phyloP scores from a whole-genome alignment of 108 stramenopile species.

The Cyclostephanos tholiformis region DNA sequence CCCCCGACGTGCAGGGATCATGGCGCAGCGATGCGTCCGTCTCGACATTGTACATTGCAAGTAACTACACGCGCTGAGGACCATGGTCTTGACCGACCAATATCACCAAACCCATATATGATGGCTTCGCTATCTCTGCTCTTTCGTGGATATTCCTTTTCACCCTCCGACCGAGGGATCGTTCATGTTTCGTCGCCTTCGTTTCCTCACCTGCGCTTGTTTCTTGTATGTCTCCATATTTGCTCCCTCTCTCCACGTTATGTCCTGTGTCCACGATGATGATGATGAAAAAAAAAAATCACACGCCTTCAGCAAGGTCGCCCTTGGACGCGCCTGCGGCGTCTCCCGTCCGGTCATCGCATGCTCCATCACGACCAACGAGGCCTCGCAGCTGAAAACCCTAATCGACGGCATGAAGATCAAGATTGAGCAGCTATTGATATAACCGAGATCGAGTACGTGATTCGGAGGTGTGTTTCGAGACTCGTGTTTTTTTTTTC shows the following conservation, averaged over 20 bases:
- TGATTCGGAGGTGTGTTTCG: conserved; percentile 35
- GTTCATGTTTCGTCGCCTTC: too few relatives aligned
- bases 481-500: background rate
- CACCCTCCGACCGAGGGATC: background rate
- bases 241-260: too few relatives aligned
- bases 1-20: conserved; percentile 2
- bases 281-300: too few relatives aligned
- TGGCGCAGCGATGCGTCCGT: background rate
- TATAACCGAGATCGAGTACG: conserved; percentile 74
- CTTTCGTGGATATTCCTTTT: background rate
- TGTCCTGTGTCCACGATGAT: too few relatives aligned
- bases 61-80: conserved; percentile 24
- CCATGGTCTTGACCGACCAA: conserved; percentile 29
- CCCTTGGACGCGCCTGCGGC: conserved; percentile 98
- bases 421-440: conserved; percentile 98
- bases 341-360: conserved; percentile 98
- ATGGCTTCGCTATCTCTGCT: background rate
- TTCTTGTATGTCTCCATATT: too few relatives aligned
- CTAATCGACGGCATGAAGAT: conserved; percentile 97
- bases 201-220: too few relatives aligned
- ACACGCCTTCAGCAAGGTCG: conserved; percentile 84
- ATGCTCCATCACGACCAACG: conserved; percentile 96
- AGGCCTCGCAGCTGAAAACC: conserved; percentile 96
- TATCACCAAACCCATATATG: conserved; percentile 35
- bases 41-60: background rate